Conservation (phyloP, 805 yeast species). For the Wilhelminamyces savonicus region DNA sequence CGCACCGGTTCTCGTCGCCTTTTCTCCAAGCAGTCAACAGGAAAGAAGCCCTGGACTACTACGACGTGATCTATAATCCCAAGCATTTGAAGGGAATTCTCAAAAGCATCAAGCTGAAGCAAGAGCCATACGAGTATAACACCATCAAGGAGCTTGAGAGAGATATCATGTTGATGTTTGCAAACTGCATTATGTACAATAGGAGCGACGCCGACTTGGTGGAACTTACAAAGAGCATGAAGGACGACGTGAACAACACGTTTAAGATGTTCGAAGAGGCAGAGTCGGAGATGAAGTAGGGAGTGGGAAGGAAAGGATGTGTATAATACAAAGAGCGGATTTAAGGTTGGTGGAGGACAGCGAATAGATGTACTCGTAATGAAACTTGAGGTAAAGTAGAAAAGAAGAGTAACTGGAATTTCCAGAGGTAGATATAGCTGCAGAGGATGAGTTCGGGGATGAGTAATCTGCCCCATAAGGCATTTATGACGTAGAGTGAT, state of each 20-base stretch:
- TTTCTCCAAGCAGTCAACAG: conserved; percentile 65
- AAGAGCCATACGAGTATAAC: conserved; percentile 36
- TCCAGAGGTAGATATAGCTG: too few species aligned
- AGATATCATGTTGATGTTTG: conserved; percentile 70
- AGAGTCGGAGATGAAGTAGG: too few species aligned
- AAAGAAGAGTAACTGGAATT: too few species aligned
- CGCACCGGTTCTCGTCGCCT: conserved; percentile 68
- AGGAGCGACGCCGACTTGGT: conserved; percentile 57
- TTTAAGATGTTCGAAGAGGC: conserved; percentile 57
- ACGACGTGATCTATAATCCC: conserved; percentile 54
- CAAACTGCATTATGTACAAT: conserved; percentile 81
- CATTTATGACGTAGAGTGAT: too few species aligned
- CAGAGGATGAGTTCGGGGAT: too few species aligned
- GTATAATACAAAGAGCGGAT: too few species aligned
- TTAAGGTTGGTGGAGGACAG: too few species aligned
- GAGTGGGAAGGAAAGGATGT: too few species aligned
- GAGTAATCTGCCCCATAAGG: too few species aligned
- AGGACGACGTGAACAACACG: conserved; percentile 53
- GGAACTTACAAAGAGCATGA: conserved; percentile 63
- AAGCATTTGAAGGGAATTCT: conserved; percentile 62
- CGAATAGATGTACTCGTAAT: too few species aligned
- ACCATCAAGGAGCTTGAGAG: conserved; percentile 58
- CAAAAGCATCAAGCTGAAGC: conserved; percentile 43
- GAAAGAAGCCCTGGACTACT: conserved; percentile 65
- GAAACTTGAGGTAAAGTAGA: too few species aligned